Evolutionary conservation across 2,329 filamentous ascomycete species (phyloP), one percentile per base, ranked within the genome.

Genomic region (Fusarium luffae): DNA sequence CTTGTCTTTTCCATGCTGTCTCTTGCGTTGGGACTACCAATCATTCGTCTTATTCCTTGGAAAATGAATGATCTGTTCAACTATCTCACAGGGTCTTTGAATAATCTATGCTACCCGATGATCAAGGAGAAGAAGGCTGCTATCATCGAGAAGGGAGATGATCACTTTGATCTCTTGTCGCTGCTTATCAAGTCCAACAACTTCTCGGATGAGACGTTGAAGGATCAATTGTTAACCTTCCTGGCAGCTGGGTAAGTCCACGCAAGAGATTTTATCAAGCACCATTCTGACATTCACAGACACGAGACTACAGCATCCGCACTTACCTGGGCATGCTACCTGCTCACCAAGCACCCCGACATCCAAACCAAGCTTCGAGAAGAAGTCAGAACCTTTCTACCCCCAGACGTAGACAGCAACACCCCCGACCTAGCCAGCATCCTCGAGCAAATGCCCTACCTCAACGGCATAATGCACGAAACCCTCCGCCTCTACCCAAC

Each of bases 401-500:
- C 66, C 3, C 41, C 41, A 7, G 44, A 57, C 1, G 16, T 65
- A 0, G 55, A 54, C 1, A n/a, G 12, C 30, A 43, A 57, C 25
- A 48, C 59, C 0, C 27, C 37, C 4, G 85, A 85, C 5, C 79
- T 85, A 1, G 83, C 84, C 12, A 77, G 78, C 0, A 79, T 85
- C 11, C 82, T 93, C 55, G 90, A 93, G 74, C 82, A 83, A 18
- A 83, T 93, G 37, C 88, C 89, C 3, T 91, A 90, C 69, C 85
- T 93, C 3, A 89, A 92, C 72, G 92, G 90, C 23, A 84, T 93
- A 48, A 87, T 88, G 67, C 86, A 88, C 62, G 92, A 94, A 77
- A 85, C 88, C 1, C 81, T 93, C 25, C 89, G 92, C 25, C 82
- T 92, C 56, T 89, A 89, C 76, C 86, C 91, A 0, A 88, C 91